Conservation (phyloP, 805 yeast genomes). For the Candida awuae region DNA sequence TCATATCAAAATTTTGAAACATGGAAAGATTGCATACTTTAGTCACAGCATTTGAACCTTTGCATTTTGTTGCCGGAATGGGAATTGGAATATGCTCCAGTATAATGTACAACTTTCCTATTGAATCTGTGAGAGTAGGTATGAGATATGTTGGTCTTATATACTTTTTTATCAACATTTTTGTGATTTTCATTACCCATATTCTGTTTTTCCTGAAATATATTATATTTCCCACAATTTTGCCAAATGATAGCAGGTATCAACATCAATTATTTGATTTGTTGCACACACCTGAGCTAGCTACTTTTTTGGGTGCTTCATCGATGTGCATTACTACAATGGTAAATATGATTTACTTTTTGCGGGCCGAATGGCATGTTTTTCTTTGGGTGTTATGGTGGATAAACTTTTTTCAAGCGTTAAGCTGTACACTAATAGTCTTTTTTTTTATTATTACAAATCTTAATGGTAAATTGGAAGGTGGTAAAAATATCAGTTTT, state of each 20-base stretch:
- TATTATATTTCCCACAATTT: constrained; percentile 26
- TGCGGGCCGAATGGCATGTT: constrained; percentile 37
- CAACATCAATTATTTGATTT: constrained; percentile 16
- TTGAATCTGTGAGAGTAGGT: constrained; percentile 33
- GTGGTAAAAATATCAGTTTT: constrained; percentile 20
- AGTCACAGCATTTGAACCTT: constrained; percentile 34
- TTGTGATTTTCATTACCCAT: constrained; percentile 38
- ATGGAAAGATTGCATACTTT: constrained; percentile 6
- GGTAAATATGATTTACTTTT: constrained; percentile 43
- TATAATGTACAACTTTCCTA: constrained; percentile 60
- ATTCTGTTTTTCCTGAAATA: constrained; percentile 35
- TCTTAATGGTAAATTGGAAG: constrained; percentile 3
- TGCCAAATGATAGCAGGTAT: constrained; percentile 12
- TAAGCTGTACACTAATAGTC: constrained; percentile 54
- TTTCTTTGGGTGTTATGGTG: constrained; percentile 66
- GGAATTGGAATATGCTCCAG: constrained; percentile 71
- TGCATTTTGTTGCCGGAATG: constrained; percentile 72
- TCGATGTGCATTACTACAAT: constrained; percentile 75
- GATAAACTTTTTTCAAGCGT: constrained; percentile 48
- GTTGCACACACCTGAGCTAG: constrained; percentile 36
- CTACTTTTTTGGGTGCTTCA: constrained; percentile 67
- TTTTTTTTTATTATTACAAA: constrained; percentile 40
- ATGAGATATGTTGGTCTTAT: constrained; percentile 41
- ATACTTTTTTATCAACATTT: constrained; percentile 52
- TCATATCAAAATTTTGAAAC: too few species aligned